Percentiles rank a stretch among this genome's conserved stretches.
These are phyloP conservation scores for Thermoascus crustaceus DNA, from an alignment of 2,329 filamentous ascomycete species.

Conservation along the genomic window DNA sequence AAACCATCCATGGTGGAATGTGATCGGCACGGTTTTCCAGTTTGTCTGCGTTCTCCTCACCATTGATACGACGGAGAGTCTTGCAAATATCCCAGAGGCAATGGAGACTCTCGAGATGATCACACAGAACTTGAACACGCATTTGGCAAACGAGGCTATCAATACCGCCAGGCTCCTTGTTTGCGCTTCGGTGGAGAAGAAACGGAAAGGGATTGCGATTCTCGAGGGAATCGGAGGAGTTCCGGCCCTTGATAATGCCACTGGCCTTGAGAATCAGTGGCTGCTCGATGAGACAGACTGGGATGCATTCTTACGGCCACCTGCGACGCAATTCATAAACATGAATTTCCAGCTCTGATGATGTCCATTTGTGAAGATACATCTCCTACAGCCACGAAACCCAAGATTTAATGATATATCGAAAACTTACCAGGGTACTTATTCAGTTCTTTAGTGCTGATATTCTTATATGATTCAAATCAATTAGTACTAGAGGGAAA, in stretches of 20 bases:
- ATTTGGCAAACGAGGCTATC: constrained; percentile 26
- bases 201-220: constrained; percentile 14
- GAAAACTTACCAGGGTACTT: too few relatives aligned
- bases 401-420: too few relatives aligned
- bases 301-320: not conserved
- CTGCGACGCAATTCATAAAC: not conserved
- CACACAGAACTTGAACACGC: constrained; percentile 23
- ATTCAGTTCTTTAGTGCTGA: too few relatives aligned
- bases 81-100: constrained; percentile 26
- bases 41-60: constrained; percentile 36
- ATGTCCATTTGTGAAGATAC: too few relatives aligned
- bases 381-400: too few relatives aligned
- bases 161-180: constrained; percentile 16
- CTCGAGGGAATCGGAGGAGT: constrained; percentile 9
- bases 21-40: constrained; percentile 35
- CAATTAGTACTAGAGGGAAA: too few relatives aligned
- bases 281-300: constrained; percentile 1
- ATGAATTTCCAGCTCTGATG: not conserved
- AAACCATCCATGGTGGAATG: constrained; percentile 37
- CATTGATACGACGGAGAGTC: constrained; percentile 30
- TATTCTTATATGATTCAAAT: too few relatives aligned
- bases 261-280: not conserved
- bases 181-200: constrained; percentile 18
- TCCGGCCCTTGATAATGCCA: not conserved
- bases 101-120: constrained; percentile 33